Percentiles rank a stretch among this genome's conserved stretches.
These are phyloP conservation scores for Grifola frondosa DNA, from an alignment of 1,284 basidiomycete species.

Conservation along the genomic window DNA sequence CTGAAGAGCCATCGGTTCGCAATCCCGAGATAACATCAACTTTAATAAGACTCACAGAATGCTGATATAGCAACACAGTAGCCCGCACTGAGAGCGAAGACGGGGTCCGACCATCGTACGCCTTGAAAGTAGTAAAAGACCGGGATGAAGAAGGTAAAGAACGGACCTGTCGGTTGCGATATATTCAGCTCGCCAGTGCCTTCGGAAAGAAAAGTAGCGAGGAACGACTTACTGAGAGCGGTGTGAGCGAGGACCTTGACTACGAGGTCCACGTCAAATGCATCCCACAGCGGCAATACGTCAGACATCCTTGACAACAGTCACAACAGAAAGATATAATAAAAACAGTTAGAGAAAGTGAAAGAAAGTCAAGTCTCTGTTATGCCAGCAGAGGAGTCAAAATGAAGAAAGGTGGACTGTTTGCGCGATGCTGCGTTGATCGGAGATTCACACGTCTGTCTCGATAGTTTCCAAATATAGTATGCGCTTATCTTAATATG, in stretches of 20 bases:
- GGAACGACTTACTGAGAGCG: slow-evolving; percentile 60
- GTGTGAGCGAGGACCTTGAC: slow-evolving; percentile 77
- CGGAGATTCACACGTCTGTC: too few species aligned
- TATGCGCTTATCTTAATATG: too few species aligned
- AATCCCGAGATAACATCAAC: background rate
- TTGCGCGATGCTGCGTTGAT: too few species aligned
- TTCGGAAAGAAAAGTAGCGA: background rate
- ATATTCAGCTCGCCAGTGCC: background rate
- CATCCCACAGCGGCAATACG: slow-evolving; percentile 53
- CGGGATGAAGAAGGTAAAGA: slow-evolving; percentile 78
- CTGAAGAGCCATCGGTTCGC: slow-evolving; percentile 37
- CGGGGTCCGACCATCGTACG: slow-evolving; percentile 46
- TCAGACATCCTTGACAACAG: too few species aligned
- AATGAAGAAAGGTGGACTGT: too few species aligned
- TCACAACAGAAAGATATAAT: too few species aligned
- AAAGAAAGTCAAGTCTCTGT: too few species aligned
- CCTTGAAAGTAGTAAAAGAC: slow-evolving; percentile 75
- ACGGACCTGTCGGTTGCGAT: slow-evolving; percentile 69
- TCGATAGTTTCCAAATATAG: too few species aligned
- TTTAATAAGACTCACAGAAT: slow-evolving; percentile 56
- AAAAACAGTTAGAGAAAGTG: too few species aligned
- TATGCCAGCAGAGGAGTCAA: too few species aligned
- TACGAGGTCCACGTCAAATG: slow-evolving; percentile 70
- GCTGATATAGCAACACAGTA: slow-evolving; percentile 58
- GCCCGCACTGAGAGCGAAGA: slow-evolving; percentile 47